Evolutionary conservation across 2,329 filamentous ascomycete genomes (phyloP), one percentile per base, ranked within the genome.

Genomic region (Arthrobotrys sinensis): DNA sequence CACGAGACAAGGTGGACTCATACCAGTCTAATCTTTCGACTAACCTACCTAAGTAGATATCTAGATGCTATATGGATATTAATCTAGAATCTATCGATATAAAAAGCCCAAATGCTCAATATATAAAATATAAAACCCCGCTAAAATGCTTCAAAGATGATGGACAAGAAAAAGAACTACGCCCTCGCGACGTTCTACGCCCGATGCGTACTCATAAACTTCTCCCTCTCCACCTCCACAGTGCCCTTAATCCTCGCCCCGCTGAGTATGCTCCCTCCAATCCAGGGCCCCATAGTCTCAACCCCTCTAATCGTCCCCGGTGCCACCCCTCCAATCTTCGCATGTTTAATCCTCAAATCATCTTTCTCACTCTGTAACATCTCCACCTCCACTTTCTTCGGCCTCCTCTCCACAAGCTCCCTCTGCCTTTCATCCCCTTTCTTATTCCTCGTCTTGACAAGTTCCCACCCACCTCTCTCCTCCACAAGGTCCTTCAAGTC

Each of bases 401-500:
- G 32, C 67, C 69, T 60, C 38, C 24, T 70, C 43, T 79, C 69
- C 10, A 65, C 32, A 6, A 66, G 43, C 28, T 79, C 55, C 24
- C 38, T 66, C 40, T 38, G 55, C 55, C 78, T 24, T 21, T 48
- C 53, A 7, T 73, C 50, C 1, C 63, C 46, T 45, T 62, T 78
- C 21, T 69, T 48, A 48, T 71, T 66, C 62, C 70, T 60, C 53
- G 38, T 34, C 53, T 77, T 75, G 10, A 76, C 60, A n/a, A 66
- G 46, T 46, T 79, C 76, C 79, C 79, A 79, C 93, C 95, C 98
- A 5, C 93, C 92, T 79, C 90, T 87, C 52, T 87, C 86, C 14
- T 90, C 86, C 4, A 96, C 87, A 0, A 97, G 85, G 0, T 85
- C 84, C 3, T 88, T 87, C 0, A 98, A 85, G 81, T 98, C 94